Evolutionary conservation across 2,329 filamentous ascomycete species (phyloP), one percentile per base, ranked within the genome.

Genomic region (Pyrenochaeta sp.): DNA sequence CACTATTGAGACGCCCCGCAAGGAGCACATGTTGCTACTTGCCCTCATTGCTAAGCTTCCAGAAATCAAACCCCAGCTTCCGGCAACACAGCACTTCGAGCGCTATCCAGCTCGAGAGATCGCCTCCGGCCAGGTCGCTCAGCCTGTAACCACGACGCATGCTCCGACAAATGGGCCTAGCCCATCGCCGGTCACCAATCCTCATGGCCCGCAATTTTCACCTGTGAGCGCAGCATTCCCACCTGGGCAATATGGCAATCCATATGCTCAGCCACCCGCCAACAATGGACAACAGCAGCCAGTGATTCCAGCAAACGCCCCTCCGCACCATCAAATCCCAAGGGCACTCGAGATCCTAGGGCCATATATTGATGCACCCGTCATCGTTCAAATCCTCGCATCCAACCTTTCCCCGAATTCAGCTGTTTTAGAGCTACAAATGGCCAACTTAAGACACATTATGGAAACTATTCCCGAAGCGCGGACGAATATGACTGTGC

Each of bases 1-100:
- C 74, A 86, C 87, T 30, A 86, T 97, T 32, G 91, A 93, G 44
- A 84, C 86, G 57, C 85, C 86, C 2, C 85, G 91, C 15, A 83
- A 88, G 0, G 90, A 96, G 65, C 88, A 91, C 1, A 87, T 95
- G 79, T 81, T 99, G 36, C 82, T 98, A 8, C 87, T 93, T 24
- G 91, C 94, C 1, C 90, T 98, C 62, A 92, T 97, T 3, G 91
- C 96, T 51, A 79, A 67, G 62, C 73, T 70, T 54, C 74, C 68
- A 36, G 67, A 80, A 65, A 50, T 69, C 57, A 67, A 74, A 56
- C 57, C 78, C 13, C 71, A 76, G 42, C 67, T 58, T 15, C 59
- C 61, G 50, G 59, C 66, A 7, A 67, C 69, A n/a, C 59, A 70
- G 30, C 68, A 62, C n/a, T 72, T 66, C 30, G 66, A 76, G 27